phyloP scores from a whole-genome alignment of 2,329 filamentous ascomycete genomes.

The Diaporthe humulicola region DNA sequence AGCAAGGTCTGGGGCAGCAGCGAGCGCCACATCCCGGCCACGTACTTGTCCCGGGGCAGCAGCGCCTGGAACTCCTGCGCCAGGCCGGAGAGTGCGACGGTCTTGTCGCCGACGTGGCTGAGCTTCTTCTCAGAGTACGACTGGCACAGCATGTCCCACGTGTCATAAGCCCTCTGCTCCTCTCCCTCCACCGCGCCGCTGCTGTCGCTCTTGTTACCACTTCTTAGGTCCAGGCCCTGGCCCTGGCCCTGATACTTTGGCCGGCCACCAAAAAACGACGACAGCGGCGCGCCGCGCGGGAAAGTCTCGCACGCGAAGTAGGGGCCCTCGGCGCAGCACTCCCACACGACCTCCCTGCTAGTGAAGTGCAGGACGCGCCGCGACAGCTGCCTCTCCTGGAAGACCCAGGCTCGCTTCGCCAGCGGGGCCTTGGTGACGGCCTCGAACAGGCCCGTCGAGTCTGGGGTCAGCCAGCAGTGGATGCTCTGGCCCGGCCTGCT shows the following conservation, averaged over 20 bases:
- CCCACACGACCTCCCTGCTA: conserved; percentile 16
- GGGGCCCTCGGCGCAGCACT: conserved; percentile 40
- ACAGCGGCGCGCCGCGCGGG: not conserved
- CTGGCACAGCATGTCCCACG: conserved; percentile 8
- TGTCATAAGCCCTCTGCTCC: not conserved
- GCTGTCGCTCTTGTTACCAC: too few species aligned
- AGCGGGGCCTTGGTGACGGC: not conserved
- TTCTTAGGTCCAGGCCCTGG: too few species aligned
- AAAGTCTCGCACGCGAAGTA: conserved; percentile 16
- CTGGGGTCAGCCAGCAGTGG: not conserved
- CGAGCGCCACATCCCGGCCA: conserved; percentile 3
- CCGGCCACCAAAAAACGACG: not conserved
- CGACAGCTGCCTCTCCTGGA: conserved; percentile 36
- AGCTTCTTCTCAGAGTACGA: conserved; percentile 13
- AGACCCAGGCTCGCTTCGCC: conserved; percentile 25
- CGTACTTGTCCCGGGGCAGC: not conserved
- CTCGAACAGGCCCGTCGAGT: not conserved
- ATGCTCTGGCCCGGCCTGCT: not conserved
- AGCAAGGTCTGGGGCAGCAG: not conserved
- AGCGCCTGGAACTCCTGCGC: conserved; percentile 6
- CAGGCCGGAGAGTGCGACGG: not conserved
- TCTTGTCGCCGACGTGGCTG: conserved; percentile 4
- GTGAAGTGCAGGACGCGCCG: conserved; percentile 30
- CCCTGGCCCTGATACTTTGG: conserved; percentile 6
- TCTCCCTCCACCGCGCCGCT: not conserved